Evolutionary conservation across 1,284 basidiomycete species (phyloP).

Genomic region (Fistulina hepatica): DNA sequence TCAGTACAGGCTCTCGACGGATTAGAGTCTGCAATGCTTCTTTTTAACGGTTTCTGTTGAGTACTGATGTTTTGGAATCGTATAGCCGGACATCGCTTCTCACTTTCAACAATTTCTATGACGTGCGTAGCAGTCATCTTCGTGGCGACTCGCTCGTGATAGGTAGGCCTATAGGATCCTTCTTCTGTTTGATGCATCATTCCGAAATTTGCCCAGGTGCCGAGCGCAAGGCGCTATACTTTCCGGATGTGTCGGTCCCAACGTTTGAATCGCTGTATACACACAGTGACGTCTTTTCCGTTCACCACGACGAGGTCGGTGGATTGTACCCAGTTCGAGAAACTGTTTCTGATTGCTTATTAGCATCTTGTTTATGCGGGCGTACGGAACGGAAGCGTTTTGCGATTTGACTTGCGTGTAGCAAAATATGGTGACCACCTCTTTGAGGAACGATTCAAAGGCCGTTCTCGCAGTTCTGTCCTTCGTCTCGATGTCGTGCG

Average conservation of each 20-base stretch:
- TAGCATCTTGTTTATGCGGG: conserved; percentile 51
- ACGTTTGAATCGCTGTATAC: conserved; percentile 34
- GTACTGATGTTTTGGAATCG: not conserved
- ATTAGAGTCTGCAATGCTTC: conserved; percentile 25
- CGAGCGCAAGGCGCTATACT: conserved; percentile 35
- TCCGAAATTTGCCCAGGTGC: conserved; percentile 30
- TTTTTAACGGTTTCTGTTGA: conserved; percentile 3
- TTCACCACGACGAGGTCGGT: conserved; percentile 39
- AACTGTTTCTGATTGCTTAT: conserved; percentile 2
- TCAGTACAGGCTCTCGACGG: conserved; percentile 32
- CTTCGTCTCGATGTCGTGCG: conserved; percentile 39
- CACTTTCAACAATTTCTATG: conserved; percentile 32
- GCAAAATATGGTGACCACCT: conserved; percentile 28
- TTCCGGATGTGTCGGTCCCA: conserved; percentile 37
- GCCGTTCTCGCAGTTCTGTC: conserved; percentile 18
- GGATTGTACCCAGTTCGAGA: not conserved
- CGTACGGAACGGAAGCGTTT: conserved; percentile 46
- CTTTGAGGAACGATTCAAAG: conserved; percentile 23
- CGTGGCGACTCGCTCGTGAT: conserved; percentile 37
- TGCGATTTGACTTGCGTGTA: conserved; percentile 49
- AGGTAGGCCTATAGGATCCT: conserved; percentile 27
- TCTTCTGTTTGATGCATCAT: conserved; percentile 6
- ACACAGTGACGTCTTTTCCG: conserved; percentile 49
- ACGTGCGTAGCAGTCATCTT: conserved; percentile 48
- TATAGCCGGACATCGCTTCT: conserved; percentile 26